Base-by-base conservation (phyloP, 768 basidiomycete species). In the Hemileccinum rubropunctum region DNA sequence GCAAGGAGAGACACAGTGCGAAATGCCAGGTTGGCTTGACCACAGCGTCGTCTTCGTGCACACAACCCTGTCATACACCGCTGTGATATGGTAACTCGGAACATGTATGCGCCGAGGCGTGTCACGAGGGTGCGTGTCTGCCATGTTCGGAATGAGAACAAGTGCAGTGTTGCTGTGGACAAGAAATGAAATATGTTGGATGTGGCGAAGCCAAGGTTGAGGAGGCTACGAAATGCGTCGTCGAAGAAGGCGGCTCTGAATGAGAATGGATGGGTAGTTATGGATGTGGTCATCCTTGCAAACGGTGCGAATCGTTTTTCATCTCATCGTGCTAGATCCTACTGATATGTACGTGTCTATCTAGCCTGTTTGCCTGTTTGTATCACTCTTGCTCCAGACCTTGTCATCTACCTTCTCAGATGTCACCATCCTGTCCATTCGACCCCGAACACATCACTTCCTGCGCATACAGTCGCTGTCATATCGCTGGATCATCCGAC, bases 141-240 rank as follows among this genome's bases (percentile, higher is more conserved):
- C 72, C 75, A 1, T 98, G 97, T 68, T 55, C 69, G 0, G 71
- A 76, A 11, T 71, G 59, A 34, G 82, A 89, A 45, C 37, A 57
- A 1, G 77, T 78, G 21, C 72, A 61, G 23, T 98, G 95, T 66
- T 97, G 82, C 71, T 98, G 95, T 61, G 93, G 93, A 0, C 79
- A 78, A 54, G 80, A 82, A 34, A 70, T 68, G 34, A 79, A 76
- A 57, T 70, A 73, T 26, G 74, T 88, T 3, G 60, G 58, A 0
- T 99, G 95, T 61, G 90, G 90, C 3, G 77, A 80, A 45, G 78
- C 80, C n/a, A 72, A 74, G 15, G 67, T 68, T 63, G 70, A 51
- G 54, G 72, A 17, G 76, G 75, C 58, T 66, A 37, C 35, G 3
- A 14, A 40, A 64, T 32, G 69, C 74, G 27, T 51, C 52, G 62